A percentile compares a stretch with the other conserved stretches of the same genome.
These are phyloP conservation scores for Talaromyces sp. DNA, from an alignment of 2,329 filamentous ascomycete genomes.

Conservation along the genomic window DNA sequence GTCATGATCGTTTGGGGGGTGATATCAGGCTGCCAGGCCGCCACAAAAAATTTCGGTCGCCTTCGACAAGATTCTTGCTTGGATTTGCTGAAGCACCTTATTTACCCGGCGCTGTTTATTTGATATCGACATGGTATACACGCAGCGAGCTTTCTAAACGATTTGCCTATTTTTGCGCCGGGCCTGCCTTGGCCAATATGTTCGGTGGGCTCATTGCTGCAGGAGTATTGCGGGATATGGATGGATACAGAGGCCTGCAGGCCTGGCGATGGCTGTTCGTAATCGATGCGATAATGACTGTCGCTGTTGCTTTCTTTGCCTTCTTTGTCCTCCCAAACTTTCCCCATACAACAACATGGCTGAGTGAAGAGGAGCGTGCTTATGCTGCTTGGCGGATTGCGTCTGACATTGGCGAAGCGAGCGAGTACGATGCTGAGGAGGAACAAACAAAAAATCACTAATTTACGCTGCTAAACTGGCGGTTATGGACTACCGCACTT, in stretches of 20 bases:
- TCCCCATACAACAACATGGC: slow-evolving; percentile 15
- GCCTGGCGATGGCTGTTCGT: slow-evolving; percentile 26
- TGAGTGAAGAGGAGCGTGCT: slow-evolving; percentile 16
- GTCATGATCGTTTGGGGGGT: slow-evolving; percentile 18
- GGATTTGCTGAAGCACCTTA: slow-evolving; percentile 23
- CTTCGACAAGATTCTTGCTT: slow-evolving; percentile 21
- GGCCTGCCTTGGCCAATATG: slow-evolving; percentile 39
- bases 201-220: slow-evolving; percentile 19
- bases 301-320: slow-evolving; percentile 15
- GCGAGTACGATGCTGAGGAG: slow-evolving; percentile 18
- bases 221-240: slow-evolving; percentile 21
- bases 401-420: slow-evolving; percentile 62
- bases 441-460: not conserved
- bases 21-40: slow-evolving; percentile 17
- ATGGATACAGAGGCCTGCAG: slow-evolving; percentile 17
- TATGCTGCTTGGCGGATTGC: slow-evolving; percentile 62
- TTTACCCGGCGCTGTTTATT: slow-evolving; percentile 28
- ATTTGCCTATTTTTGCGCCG: slow-evolving; percentile 54
- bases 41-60: slow-evolving; percentile 19
- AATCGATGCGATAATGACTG: slow-evolving; percentile 18
- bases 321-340: slow-evolving; percentile 18
- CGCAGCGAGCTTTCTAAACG: slow-evolving; percentile 20
- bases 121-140: slow-evolving; percentile 28
- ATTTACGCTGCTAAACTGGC: slow-evolving; percentile 3
- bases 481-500: slow-evolving; percentile 24